Base-by-base conservation (phyloP, 768 basidiomycete genomes). In the Brasilioporus rufonigricans region DNA sequence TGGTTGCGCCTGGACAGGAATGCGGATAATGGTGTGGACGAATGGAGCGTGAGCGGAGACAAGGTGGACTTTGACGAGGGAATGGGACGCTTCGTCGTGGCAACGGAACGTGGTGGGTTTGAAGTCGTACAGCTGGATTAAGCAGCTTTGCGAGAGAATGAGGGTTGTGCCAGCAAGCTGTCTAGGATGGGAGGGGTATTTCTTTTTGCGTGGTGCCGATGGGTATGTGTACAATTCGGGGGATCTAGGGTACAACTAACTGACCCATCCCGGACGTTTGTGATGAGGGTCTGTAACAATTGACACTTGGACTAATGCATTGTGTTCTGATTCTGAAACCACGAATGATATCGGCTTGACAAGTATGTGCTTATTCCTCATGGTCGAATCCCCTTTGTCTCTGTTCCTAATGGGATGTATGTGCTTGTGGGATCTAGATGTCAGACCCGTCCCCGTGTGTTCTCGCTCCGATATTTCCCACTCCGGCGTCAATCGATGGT, bases 41-140 rank as follows among this genome's bases (percentile, higher is more conserved):
- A 48, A 52, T 44, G 26, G 26, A 13, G 26, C 1, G 13, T 8
- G 27, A 32, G 40, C 19, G 58, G 53, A 11, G 65, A 69, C 48
- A 59, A 44, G 45, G 61, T 71, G 43, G 67, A 69, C 40, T 69
- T 69, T 31, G 67, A 69, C 19, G 67, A 69, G 48, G 65, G 67
- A 3, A 69, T 67, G 58, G 69, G 69, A 23, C 65, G 69, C 19
- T 55, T 71, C 16, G 69, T 69, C 32, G 65, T 69, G 44, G 62
- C 62, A 13, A 67, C 46, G 18, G 60, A 46, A 50, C 32, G 43
- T 19, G 67, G 68, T 2, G 68, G 64, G 4, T 67, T 69, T 26
- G 70, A 69, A 5, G 58, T 71, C 45, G 57, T 67, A 6, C 56
- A 69, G 27, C 31, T 71, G 36, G 53, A 52, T 23, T 66, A 49